phyloP scores from a whole-genome alignment of 768 basidiomycete genomes.

The Podaxis carcinomalis region DNA sequence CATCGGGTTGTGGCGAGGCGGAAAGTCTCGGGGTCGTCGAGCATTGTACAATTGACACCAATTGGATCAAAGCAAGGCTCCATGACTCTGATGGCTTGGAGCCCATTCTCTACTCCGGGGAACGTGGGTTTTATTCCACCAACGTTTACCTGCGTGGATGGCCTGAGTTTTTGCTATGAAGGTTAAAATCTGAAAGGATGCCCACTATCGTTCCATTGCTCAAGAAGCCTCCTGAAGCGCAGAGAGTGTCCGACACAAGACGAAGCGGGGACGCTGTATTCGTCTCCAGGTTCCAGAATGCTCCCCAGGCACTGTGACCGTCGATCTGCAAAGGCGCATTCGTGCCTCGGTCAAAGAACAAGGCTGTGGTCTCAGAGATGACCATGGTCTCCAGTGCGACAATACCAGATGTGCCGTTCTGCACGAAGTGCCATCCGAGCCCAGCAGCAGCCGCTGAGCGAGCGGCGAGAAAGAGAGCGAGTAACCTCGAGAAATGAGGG shows the following conservation, averaged over 20 bases:
- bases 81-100: constrained; percentile 33
- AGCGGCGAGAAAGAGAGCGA: background rate
- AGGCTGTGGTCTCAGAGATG: constrained; percentile 23
- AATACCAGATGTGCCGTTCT: constrained; percentile 25
- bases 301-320: constrained; percentile 42
- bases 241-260: constrained; percentile 34
- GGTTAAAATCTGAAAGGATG: constrained; percentile 1
- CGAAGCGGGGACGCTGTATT: constrained; percentile 30
- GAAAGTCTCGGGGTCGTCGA: constrained; percentile 29
- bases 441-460: constrained; percentile 5
- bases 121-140: constrained; percentile 26
- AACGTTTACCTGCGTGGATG: constrained; percentile 21
- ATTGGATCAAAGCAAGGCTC: constrained; percentile 31
- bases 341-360: constrained; percentile 24
- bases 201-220: constrained; percentile 37
- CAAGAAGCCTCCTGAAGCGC: constrained; percentile 38
- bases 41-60: constrained; percentile 27
- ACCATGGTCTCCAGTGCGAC: constrained; percentile 26
- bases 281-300: constrained; percentile 38
- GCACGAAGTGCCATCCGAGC: constrained; percentile 23
- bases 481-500: background rate
- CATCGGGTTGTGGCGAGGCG: constrained; percentile 34
- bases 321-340: constrained; percentile 37
- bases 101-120: constrained; percentile 25
- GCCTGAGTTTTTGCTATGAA: background rate